Conservation (phyloP, 495 filamentous ascomycete genomes). For the Antarctomyces pellizariae region DNA sequence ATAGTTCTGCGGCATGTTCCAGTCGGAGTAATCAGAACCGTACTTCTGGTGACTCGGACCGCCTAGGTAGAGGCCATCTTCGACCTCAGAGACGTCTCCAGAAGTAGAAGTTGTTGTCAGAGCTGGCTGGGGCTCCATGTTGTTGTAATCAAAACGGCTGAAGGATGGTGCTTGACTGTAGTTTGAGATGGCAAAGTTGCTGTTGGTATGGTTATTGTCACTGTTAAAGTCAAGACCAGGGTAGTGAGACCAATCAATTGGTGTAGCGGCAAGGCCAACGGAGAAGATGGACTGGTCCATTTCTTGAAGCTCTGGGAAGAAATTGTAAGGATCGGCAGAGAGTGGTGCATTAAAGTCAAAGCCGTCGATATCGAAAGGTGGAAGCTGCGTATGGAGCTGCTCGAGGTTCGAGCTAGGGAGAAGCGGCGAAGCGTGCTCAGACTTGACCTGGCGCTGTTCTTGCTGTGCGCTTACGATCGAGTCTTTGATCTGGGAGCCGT, state of each 20-base stretch:
- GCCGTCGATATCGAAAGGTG: slow-evolving; percentile 33
- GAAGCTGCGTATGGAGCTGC: slow-evolving; percentile 36
- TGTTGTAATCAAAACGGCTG: slow-evolving; percentile 37
- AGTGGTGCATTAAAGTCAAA: slow-evolving; percentile 29
- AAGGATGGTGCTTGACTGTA: slow-evolving; percentile 51
- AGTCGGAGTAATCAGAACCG: slow-evolving; percentile 5
- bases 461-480: slow-evolving; percentile 24
- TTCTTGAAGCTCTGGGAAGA: slow-evolving; percentile 27
- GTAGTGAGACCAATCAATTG: slow-evolving; percentile 55
- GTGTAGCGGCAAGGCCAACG: slow-evolving; percentile 32
- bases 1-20: too few relatives aligned
- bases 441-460: slow-evolving; percentile 32
- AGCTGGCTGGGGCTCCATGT: slow-evolving; percentile 27
- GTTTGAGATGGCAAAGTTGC: slow-evolving; percentile 33
- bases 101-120: slow-evolving; percentile 43
- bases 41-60: too few relatives aligned
- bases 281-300: slow-evolving; percentile 42
- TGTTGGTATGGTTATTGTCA: slow-evolving; percentile 12
- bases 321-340: slow-evolving; percentile 26
- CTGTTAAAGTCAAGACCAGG: slow-evolving; percentile 32
- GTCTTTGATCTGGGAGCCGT: slow-evolving; percentile 18
- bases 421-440: slow-evolving; percentile 48
- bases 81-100: slow-evolving; percentile 52
- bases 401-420: slow-evolving; percentile 28
- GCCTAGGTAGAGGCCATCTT: too few relatives aligned